Evolutionary conservation across 108 stramenopile genomes (phyloP).

Genomic region (Nannochloropsis oceanica): DNA sequence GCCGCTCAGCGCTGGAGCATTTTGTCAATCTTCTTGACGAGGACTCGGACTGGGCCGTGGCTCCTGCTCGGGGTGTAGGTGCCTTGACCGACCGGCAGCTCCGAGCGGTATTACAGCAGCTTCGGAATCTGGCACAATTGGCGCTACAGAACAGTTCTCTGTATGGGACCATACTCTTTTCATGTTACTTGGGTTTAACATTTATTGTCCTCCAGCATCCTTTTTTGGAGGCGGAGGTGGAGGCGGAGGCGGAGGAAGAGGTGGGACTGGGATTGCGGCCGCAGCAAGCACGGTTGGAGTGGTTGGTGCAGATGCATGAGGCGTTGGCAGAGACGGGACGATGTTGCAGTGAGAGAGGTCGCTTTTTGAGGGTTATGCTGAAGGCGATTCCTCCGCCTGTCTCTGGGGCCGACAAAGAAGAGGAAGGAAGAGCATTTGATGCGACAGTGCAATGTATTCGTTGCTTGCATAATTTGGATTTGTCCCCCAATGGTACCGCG

Average conservation of each 20-base stretch:
- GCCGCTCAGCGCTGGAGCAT: not conserved
- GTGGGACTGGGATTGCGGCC: not conserved
- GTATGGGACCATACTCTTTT: not conserved
- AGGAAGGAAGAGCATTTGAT: not conserved
- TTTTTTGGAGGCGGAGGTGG: not conserved
- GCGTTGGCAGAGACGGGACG: not conserved
- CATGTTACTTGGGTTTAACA: not conserved
- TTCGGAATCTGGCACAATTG: not conserved
- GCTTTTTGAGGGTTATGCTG: not conserved
- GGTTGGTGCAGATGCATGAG: not conserved
- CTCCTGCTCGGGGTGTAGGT: not conserved
- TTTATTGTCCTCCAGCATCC: not conserved
- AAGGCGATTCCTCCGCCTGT: not conserved
- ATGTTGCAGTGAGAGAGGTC: not conserved
- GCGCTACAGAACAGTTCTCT: not conserved
- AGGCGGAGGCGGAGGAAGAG: too few species aligned
- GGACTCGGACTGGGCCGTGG: not conserved
- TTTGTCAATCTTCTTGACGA: not conserved
- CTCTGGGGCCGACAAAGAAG: not conserved
- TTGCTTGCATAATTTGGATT: not conserved
- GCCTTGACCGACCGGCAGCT: not conserved
- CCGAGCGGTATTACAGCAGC: not conserved
- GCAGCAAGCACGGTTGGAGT: not conserved
- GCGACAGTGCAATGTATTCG: not conserved
- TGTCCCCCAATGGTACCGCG: not conserved